Conservation (phyloP, 2,329 filamentous ascomycete species). For the Aspergillus cejpii region DNA sequence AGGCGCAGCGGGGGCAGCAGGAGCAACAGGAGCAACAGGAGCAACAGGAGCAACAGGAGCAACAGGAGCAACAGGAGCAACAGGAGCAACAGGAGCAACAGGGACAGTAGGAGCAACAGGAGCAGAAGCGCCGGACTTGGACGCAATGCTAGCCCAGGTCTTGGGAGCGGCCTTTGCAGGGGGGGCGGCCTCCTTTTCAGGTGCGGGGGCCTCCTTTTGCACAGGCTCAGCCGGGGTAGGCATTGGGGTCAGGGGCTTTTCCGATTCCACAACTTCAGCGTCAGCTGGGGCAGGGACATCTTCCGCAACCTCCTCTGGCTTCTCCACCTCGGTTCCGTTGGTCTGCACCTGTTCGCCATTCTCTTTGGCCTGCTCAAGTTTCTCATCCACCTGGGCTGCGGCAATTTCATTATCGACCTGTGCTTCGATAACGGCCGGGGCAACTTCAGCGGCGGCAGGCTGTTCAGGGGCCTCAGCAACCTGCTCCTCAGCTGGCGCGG, state of each 20-base stretch:
- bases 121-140: slow-evolving; percentile 37
- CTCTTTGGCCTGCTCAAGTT: slow-evolving; percentile 60
- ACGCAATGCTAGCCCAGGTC: slow-evolving; percentile 61
- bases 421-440: slow-evolving; percentile 24
- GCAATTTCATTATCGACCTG: slow-evolving; percentile 41
- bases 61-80: slow-evolving; percentile 19
- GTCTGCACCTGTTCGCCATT: slow-evolving; percentile 42
- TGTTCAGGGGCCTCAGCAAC: slow-evolving; percentile 42
- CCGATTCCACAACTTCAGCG: slow-evolving; percentile 42
- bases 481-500: slow-evolving; percentile 40
- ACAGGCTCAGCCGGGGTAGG: slow-evolving; percentile 50
- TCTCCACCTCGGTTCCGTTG: slow-evolving; percentile 25
- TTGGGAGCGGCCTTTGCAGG: slow-evolving; percentile 49
- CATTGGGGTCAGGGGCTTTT: slow-evolving; percentile 61
- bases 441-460: slow-evolving; percentile 38
- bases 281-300: slow-evolving; percentile 33
- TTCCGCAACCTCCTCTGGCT: slow-evolving; percentile 16
- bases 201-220: slow-evolving; percentile 36
- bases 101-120: slow-evolving; percentile 33
- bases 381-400: slow-evolving; percentile 59
- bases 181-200: slow-evolving; percentile 49
- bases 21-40: slow-evolving; percentile 23
- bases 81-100: slow-evolving; percentile 29
- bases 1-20: slow-evolving; percentile 9
- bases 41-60: slow-evolving; percentile 26